A percentile compares a stretch with the other conserved stretches of the same genome.
Conservation (phyloP, 306 rosid genomes). For the Cucumis cinereus region DNA sequence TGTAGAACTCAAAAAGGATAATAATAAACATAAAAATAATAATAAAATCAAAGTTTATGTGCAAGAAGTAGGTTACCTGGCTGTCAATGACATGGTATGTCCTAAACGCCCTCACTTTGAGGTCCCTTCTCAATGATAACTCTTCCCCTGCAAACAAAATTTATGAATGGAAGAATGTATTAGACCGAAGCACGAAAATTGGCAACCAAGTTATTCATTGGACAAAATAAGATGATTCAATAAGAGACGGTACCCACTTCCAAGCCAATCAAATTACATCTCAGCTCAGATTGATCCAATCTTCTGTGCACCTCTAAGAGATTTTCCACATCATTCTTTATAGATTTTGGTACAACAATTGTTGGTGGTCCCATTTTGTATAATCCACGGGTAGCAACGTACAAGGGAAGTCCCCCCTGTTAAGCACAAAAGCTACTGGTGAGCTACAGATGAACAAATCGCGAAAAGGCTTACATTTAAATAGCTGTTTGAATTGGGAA, state of each 20-base stretch:
- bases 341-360: conserved; percentile 54
- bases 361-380: conserved; percentile 85
- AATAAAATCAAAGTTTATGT: neutral
- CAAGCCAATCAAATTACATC: conserved; percentile 64
- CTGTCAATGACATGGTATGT: conserved; percentile 83
- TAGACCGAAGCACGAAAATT: neutral
- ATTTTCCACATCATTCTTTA: conserved; percentile 63
- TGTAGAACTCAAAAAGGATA: no score
- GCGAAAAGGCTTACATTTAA: neutral
- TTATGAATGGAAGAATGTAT: neutral
- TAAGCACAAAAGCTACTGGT: neutral
- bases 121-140: conserved; percentile 51
- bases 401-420: conserved; percentile 92
- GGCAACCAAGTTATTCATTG: neutral
- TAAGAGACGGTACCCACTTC: conserved; percentile 56
- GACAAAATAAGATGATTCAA: conserved; percentile 7
- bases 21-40: neutral
- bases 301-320: conserved; percentile 76
- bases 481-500: neutral
- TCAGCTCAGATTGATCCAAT: conserved; percentile 81
- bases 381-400: conserved; percentile 85
- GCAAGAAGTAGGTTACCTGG: conserved; percentile 39
- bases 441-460: neutral
- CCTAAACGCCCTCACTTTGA: conserved; percentile 72
- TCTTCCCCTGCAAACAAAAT: conserved; percentile 59